Conservation (phyloP, 2,329 filamentous ascomycete genomes). For the Ceratocystis cubensis region DNA sequence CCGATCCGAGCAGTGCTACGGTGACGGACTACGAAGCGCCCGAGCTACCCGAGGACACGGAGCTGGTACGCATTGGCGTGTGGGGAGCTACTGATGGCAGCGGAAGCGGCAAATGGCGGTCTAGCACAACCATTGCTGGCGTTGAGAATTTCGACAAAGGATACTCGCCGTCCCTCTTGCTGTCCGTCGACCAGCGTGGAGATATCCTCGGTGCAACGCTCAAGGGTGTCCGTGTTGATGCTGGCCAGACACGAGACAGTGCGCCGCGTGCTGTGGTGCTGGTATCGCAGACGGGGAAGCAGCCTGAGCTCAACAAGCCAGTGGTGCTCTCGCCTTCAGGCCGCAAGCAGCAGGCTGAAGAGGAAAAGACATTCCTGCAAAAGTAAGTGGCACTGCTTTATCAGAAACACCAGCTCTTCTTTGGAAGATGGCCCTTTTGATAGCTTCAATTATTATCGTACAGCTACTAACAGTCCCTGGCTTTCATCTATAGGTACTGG, state of each 20-base stretch:
- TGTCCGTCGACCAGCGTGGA: slow-evolving; percentile 36
- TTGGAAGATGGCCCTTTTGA: background rate
- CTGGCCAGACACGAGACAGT: slow-evolving; percentile 52
- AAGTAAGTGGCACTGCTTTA: slow-evolving; percentile 38
- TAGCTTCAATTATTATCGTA: background rate
- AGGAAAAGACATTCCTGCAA: slow-evolving; percentile 54
- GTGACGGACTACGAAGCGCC: slow-evolving; percentile 46
- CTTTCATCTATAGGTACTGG: slow-evolving; percentile 43
- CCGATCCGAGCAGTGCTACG: slow-evolving; percentile 32
- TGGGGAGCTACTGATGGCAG: slow-evolving; percentile 35
- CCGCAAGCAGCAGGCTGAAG: slow-evolving; percentile 44
- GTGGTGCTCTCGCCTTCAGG: slow-evolving; percentile 45
- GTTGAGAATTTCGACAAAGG: slow-evolving; percentile 49
- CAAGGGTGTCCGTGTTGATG: slow-evolving; percentile 48
- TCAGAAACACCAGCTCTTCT: background rate
- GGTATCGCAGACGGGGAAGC: slow-evolving; percentile 37
- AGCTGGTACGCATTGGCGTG: slow-evolving; percentile 45
- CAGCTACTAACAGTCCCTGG: background rate
- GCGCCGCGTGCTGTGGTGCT: slow-evolving; percentile 46
- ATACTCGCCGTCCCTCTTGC: slow-evolving; percentile 43
- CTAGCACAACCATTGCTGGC: slow-evolving; percentile 43
- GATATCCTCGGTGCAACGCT: slow-evolving; percentile 38
- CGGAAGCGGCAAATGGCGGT: slow-evolving; percentile 35
- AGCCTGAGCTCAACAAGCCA: slow-evolving; percentile 50
- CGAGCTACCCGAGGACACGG: slow-evolving; percentile 34